Base-by-base conservation (phyloP, 1,284 basidiomycete species). In the Marasmius sp. region DNA sequence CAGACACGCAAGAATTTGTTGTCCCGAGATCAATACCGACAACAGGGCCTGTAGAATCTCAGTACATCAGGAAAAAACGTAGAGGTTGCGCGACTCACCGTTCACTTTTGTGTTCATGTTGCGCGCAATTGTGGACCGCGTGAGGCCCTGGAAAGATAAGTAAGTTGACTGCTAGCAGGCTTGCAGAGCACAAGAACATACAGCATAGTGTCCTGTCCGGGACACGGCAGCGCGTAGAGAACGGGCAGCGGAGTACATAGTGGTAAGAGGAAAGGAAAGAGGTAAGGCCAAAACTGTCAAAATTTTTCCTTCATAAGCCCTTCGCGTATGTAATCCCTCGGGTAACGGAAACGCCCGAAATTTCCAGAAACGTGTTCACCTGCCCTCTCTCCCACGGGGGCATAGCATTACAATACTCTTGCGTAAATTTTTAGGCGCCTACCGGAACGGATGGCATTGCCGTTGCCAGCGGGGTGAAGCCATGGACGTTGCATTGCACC, bases 1-100 rank as follows among this genome's bases (percentile, higher is more conserved):
- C 85, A 57, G 94, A 91, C 65, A 96, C 94, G 80, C 95, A 97
- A 64, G 94, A 97, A 82, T 96, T 95, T 58, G 92, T 93, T 55
- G 91, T 93, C 51, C 91, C 91, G 81, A 93, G 80, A 75, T 93
- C 91, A 78, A 93, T 93, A 76, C 91, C 91, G 72, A 93, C 81
- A 56, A 93, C 91, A 39, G 91, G 91, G 66, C 91, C 89, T 90
- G 49, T 34, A 61, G 50, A 18, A 36, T 14, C 36, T 27, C 27
- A 27, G 27, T 2, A 59, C 14, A 22, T 45, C 34, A 12, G 16
- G 33, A 58, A 6, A 61, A 50, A 33, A 27, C 56, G 56, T 2
- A 9, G 20, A 48, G 48, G 22, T 16, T 33, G 61, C 4, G 51
- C 61, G 57, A 75, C 84, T 61, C 64, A 89, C 90, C 90, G 65